Evolutionary conservation across 495 filamentous ascomycete species (phyloP).

Genomic region (Sabuloglossum arenarium): DNA sequence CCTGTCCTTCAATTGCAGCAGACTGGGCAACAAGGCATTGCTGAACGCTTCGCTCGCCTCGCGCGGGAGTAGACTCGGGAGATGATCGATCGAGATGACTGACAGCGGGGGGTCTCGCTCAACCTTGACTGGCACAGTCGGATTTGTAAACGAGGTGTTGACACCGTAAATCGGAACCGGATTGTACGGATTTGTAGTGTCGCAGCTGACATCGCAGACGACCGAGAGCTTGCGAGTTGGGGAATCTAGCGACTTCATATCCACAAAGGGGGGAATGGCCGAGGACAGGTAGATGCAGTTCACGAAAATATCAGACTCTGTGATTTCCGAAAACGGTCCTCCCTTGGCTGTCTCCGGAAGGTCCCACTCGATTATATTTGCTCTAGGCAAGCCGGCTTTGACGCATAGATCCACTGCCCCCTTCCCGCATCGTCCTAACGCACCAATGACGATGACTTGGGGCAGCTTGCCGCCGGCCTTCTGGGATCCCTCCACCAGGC

Average conservation of each 20-base stretch:
- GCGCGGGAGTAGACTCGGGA: slow-evolving; percentile 67
- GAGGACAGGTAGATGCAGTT: slow-evolving; percentile 78
- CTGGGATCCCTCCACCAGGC: slow-evolving; percentile 31
- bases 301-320: slow-evolving; percentile 59
- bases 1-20: slow-evolving; percentile 61
- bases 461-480: slow-evolving; percentile 29
- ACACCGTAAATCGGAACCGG: slow-evolving; percentile 70
- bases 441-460: slow-evolving; percentile 39
- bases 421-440: slow-evolving; percentile 65
- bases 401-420: slow-evolving; percentile 67
- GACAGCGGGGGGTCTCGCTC: slow-evolving; percentile 33
- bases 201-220: slow-evolving; percentile 58
- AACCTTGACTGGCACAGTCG: slow-evolving; percentile 40
- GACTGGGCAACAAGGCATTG: slow-evolving; percentile 51
- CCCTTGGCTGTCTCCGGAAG: slow-evolving; percentile 68
- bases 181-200: slow-evolving; percentile 47
- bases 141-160: slow-evolving; percentile 62
- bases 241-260: slow-evolving; percentile 40
- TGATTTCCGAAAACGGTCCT: slow-evolving; percentile 77
- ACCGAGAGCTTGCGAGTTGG: slow-evolving; percentile 59
- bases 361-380: slow-evolving; percentile 78
- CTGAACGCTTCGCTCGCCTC: slow-evolving; percentile 82
- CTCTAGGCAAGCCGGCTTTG: slow-evolving; percentile 51
- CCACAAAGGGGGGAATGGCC: slow-evolving; percentile 53
- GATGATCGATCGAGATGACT: slow-evolving; percentile 79